A percentile compares a stretch with the other conserved stretches of the same genome.
These are phyloP conservation scores for Lactarius vividus DNA, from an alignment of 768 basidiomycete genomes.

Conservation along the genomic window DNA sequence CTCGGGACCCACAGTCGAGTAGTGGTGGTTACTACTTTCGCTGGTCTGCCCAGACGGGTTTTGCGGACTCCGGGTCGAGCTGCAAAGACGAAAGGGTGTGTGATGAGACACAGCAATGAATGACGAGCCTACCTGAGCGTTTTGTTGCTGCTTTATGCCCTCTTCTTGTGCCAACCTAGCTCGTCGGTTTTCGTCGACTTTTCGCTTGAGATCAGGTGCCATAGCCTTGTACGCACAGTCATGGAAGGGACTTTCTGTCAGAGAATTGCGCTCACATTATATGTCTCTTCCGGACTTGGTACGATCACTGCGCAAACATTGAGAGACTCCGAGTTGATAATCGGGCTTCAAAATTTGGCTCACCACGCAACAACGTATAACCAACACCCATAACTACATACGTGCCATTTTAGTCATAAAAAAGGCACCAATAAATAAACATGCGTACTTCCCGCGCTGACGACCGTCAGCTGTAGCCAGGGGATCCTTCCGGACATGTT, in stretches of 20 bases:
- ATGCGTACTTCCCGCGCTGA: conserved; percentile 33
- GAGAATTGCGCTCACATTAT: conserved; percentile 32
- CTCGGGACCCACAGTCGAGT: background rate
- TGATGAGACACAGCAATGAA: background rate
- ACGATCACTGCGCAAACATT: conserved; percentile 30
- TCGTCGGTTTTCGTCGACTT: conserved; percentile 39
- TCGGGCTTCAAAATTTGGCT: background rate
- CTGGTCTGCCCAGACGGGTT: conserved; percentile 38
- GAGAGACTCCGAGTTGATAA: background rate
- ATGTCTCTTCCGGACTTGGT: conserved; percentile 37
- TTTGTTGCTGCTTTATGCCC: conserved; percentile 32
- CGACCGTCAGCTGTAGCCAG: conserved; percentile 33
- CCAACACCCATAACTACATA: conserved; percentile 36
- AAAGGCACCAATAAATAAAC: background rate
- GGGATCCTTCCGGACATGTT: conserved; percentile 34
- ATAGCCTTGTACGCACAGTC: conserved; percentile 31
- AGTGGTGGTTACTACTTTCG: conserved; percentile 5
- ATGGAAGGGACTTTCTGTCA: background rate
- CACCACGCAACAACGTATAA: conserved; percentile 35
- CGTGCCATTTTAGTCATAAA: background rate
- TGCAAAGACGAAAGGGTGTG: conserved; percentile 19
- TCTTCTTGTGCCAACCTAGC: conserved; percentile 36
- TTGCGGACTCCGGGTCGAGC: conserved; percentile 38
- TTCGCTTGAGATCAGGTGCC: conserved; percentile 38
- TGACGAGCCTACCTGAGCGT: conserved; percentile 32